Conservation (phyloP, 1,284 basidiomycete species). For the Cryptococcus amylolentus region DNA sequence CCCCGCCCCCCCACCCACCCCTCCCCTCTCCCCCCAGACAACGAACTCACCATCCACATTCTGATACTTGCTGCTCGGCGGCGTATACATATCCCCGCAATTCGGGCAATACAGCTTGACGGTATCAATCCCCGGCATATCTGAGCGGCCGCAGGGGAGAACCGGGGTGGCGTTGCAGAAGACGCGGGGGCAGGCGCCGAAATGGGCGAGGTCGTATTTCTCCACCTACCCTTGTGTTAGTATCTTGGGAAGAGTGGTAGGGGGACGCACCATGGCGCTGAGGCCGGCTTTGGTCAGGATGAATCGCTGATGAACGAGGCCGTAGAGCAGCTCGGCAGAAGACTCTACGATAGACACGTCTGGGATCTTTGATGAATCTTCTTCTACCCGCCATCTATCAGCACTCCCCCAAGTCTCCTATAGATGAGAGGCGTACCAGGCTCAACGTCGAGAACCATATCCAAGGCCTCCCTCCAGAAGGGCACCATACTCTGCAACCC, state of each 20-base stretch:
- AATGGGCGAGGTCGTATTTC: conserved; percentile 90
- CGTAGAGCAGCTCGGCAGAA: conserved; percentile 95
- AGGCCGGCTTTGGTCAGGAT: conserved; percentile 92
- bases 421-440: conserved; percentile 63
- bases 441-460: conserved; percentile 99
- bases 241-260: not conserved
- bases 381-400: conserved; percentile 54
- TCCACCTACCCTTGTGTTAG: conserved; percentile 62
- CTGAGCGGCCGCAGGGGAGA: conserved; percentile 91
- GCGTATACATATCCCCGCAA: conserved; percentile 94
- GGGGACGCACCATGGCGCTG: conserved; percentile 78
- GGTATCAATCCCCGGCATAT: conserved; percentile 95
- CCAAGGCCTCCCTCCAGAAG: conserved; percentile 98
- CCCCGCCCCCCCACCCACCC: too few species aligned
- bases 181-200: conserved; percentile 93
- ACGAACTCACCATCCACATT: conserved; percentile 79
- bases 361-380: conserved; percentile 75
- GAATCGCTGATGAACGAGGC: conserved; percentile 94
- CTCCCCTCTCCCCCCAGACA: not conserved
- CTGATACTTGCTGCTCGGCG: conserved; percentile 91
- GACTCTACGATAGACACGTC: conserved; percentile 97
- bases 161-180: conserved; percentile 88
- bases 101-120: conserved; percentile 99
- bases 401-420: too few species aligned
- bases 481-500: conserved; percentile 90